Percentiles rank a stretch among this genome's conserved stretches.
Evolutionary conservation across 768 basidiomycete species (phyloP).

Genomic region (Mycena sanguinolenta): DNA sequence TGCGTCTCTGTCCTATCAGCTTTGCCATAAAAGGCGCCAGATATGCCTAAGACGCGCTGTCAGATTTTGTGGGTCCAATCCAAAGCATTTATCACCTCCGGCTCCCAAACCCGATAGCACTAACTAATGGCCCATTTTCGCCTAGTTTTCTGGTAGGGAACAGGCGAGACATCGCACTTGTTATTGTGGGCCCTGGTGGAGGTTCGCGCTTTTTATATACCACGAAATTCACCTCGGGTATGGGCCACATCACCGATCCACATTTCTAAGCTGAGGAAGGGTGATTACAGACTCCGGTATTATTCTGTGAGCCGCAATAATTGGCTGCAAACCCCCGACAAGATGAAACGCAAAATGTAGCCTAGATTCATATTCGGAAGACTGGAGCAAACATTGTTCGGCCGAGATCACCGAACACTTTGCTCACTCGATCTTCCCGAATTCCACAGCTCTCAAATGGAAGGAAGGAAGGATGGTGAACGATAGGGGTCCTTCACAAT

Average conservation of each 20-base stretch:
- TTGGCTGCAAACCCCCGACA: background rate
- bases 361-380: background rate
- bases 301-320: background rate
- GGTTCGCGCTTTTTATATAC: background rate
- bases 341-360: background rate
- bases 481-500: no score
- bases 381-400: background rate
- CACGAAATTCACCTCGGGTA: conserved; percentile 1
- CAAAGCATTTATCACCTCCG: conserved; percentile 8
- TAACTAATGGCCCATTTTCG: conserved; percentile 25
- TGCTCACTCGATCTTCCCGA: no score
- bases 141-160: conserved; percentile 32
- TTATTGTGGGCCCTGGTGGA: background rate
- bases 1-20: conserved; percentile 19
- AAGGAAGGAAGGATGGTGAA: no score
- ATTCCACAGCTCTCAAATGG: no score
- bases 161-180: conserved; percentile 11
- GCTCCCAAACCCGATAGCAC: conserved; percentile 33
- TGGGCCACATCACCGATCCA: background rate
- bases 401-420: background rate
- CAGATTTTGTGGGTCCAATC: background rate
- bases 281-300: background rate
- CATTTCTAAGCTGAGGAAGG: background rate
- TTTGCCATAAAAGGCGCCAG: conserved; percentile 37
- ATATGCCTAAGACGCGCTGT: conserved; percentile 7